A percentile compares a stretch with the other conserved stretches of the same genome.
These are phyloP conservation scores for Calycina marina DNA, from an alignment of 2,329 filamentous ascomycete genomes.

Conservation along the genomic window DNA sequence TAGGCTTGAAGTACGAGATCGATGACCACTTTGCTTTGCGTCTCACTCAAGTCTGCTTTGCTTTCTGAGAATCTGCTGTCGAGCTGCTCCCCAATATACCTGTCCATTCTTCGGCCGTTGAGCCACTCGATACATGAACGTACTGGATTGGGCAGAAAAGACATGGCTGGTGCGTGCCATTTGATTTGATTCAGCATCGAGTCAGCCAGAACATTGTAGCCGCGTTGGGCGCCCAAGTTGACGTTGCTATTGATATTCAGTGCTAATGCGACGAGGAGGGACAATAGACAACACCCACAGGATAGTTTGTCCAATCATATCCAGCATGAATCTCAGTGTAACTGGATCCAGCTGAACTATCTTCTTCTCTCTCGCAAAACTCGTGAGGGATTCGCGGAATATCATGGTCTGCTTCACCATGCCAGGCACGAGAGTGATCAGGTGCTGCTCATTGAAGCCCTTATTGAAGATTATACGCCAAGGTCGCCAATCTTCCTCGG, in stretches of 20 bases:
- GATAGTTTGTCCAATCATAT: constrained; percentile 5
- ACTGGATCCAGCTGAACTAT: constrained; percentile 4
- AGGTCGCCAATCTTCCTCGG: constrained; percentile 5
- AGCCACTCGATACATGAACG: constrained; percentile 2
- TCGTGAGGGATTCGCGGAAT: constrained; percentile 2
- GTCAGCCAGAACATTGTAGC: not conserved
- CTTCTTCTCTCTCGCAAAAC: constrained; percentile 1
- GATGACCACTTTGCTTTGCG: constrained; percentile 7
- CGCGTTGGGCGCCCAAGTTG: constrained; percentile 1
- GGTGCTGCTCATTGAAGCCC: constrained; percentile 5
- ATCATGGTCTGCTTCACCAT: constrained; percentile 5
- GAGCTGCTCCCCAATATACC: constrained; percentile 7
- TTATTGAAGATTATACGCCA: constrained; percentile 4
- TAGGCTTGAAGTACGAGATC: constrained; percentile 11
- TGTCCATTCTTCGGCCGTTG: constrained; percentile 7
- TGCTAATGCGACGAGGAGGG: not conserved
- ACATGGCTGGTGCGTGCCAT: not conserved
- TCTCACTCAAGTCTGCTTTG: constrained; percentile 3
- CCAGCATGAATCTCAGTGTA: constrained; percentile 4
- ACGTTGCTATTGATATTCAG: constrained; percentile 1
- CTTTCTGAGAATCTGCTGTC: constrained; percentile 4
- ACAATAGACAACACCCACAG: constrained; percentile 2
- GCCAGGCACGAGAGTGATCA: constrained; percentile 3
- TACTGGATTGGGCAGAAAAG: not conserved
- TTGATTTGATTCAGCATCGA: not conserved